A percentile compares a stretch with the other conserved stretches of the same genome.
These are phyloP conservation scores for Chaetomiaceae sp. DNA, from an alignment of 2,329 filamentous ascomycete genomes.

Conservation along the genomic window DNA sequence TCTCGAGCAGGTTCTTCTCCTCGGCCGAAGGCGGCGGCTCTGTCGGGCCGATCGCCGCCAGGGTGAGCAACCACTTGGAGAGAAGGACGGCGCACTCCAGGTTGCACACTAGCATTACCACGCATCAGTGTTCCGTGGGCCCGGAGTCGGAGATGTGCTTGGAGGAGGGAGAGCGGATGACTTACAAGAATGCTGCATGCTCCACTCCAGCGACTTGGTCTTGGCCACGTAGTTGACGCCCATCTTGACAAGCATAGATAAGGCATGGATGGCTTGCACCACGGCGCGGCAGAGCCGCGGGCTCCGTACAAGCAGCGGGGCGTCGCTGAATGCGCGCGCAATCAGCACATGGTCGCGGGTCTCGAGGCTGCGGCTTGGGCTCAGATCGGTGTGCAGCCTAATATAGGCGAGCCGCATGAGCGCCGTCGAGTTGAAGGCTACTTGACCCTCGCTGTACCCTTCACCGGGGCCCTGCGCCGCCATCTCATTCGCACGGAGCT, in stretches of 20 bases:
- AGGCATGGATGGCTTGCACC: constrained; percentile 60
- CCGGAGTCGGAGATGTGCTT: no score
- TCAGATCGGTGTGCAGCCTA: constrained; percentile 59
- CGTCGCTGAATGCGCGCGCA: constrained; percentile 53
- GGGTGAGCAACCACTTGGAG: constrained; percentile 54
- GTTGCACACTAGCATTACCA: constrained; percentile 46
- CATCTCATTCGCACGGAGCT: constrained; percentile 44
- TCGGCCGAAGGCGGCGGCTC: constrained; percentile 46
- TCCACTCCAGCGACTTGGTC: constrained; percentile 56
- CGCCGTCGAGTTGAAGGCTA: constrained; percentile 62
- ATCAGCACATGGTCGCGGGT: constrained; percentile 58
- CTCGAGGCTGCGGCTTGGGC: constrained; percentile 56
- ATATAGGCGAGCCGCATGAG: constrained; percentile 57
- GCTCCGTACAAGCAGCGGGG: constrained; percentile 53
- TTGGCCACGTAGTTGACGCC: constrained; percentile 57
- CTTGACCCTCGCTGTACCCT: constrained; percentile 49
- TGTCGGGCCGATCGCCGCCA: constrained; percentile 44
- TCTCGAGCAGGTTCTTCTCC: constrained; percentile 50
- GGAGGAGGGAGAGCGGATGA: constrained; percentile 11
- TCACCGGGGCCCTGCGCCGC: constrained; percentile 40
- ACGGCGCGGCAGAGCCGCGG: constrained; percentile 57
- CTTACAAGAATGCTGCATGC: constrained; percentile 56
- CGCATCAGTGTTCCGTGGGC: no score
- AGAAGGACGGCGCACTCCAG: constrained; percentile 56
- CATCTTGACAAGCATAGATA: constrained; percentile 60